Evolutionary conservation across 768 basidiomycete genomes (phyloP), one percentile per base, ranked within the genome.

Genomic region (Pleurotus cornucopiae): DNA sequence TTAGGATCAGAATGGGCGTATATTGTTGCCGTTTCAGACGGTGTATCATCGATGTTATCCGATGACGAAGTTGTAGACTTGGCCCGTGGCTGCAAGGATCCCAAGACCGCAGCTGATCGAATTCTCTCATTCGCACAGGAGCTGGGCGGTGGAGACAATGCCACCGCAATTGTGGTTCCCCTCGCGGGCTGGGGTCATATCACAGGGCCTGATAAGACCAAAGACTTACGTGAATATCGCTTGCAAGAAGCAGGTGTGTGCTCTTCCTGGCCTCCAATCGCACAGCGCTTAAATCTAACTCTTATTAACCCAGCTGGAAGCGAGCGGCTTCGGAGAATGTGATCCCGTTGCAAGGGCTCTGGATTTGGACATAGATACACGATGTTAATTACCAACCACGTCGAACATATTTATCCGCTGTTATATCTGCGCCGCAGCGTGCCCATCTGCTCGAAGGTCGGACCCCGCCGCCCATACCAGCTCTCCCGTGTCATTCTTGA

Each of bases 31-130:
- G 76, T 95, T n/a, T 95, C 94, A 7, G 97, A 99, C 68, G 97
- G 97, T 4, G 81, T 98, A 48, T 91, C 94, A 1, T 92, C 91
- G 37, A 81, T 91, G 46, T 78, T 97, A 43, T 94, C 94, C 0
- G 94, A 98, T 67, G 89, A 91, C 59, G 97, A 99, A 72, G 88
- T 99, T 58, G 84, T 91, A 30, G 97, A 98, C 68, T 83, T 99
- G 44, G 88, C 86, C 5, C 79, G 94, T 49, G 76, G 77, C 45
- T 83, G 88, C 5, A 67, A 72, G 6, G 82, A 85, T 62, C 96
- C 96, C 0, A 85, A 83, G 63, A 70, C 72, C 26, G 95, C 93
- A n/a, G 95, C 96, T 3, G 78, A 88, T 26, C 78, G 80, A 12
- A 94, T 98, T 43, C 72, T 98, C 5, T 72, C 84, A 18, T 98